Evolutionary conservation across 768 basidiomycete species (phyloP).

Genomic region (Lepiota venenata): DNA sequence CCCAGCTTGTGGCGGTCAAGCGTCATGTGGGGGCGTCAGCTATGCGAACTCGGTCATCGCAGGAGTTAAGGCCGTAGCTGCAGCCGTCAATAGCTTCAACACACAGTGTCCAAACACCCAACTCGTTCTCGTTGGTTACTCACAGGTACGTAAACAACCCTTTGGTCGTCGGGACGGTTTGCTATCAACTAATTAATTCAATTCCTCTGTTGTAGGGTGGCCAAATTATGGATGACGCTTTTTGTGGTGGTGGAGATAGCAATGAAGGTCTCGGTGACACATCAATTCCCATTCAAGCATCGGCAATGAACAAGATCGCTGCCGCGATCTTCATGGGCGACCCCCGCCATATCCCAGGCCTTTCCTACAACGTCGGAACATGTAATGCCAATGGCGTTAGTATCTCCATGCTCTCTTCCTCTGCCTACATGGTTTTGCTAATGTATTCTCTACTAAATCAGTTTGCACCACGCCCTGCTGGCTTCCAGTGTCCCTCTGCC

Average conservation of each 20-base stretch:
- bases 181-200: background rate
- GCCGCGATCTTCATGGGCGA: constrained; percentile 33
- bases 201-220: constrained; percentile 22
- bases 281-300: constrained; percentile 26
- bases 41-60: constrained; percentile 28
- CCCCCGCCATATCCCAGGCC: constrained; percentile 27
- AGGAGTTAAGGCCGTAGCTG: constrained; percentile 27
- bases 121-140: constrained; percentile 31
- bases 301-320: constrained; percentile 27
- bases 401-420: background rate
- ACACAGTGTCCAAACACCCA: constrained; percentile 25
- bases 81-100: constrained; percentile 30
- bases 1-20: constrained; percentile 32
- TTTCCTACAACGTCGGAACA: constrained; percentile 30
- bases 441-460: background rate
- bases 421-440: background rate
- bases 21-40: constrained; percentile 27
- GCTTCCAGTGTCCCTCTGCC: constrained; percentile 28
- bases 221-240: constrained; percentile 31
- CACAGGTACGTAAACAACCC: constrained; percentile 15
- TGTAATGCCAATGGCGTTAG: constrained; percentile 29
- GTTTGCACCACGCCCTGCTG: constrained; percentile 30
- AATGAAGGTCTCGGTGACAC: constrained; percentile 26
- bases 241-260: constrained; percentile 29
- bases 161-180: too few relatives aligned